A percentile compares a stretch with the other conserved stretches of the same genome.
Evolutionary conservation across 768 basidiomycete species (phyloP).

Genomic region (Mycena galopus): DNA sequence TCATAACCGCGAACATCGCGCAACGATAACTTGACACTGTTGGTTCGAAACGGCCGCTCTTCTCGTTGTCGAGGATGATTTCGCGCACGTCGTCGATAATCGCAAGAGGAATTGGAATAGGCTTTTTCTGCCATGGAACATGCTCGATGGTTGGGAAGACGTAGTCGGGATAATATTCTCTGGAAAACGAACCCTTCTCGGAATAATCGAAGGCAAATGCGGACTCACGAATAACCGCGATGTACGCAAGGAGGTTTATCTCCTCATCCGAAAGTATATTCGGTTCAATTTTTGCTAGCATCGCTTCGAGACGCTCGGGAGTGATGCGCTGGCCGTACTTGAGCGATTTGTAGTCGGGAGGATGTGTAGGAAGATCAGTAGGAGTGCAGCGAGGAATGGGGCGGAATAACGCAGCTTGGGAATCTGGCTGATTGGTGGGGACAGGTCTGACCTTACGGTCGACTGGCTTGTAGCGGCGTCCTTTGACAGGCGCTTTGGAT

Average conservation of each 20-base stretch:
- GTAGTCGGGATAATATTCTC: no score
- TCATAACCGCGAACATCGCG: conserved; percentile 42
- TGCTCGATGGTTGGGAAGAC: conserved; percentile 44
- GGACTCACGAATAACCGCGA: conserved; percentile 30
- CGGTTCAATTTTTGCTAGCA: conserved; percentile 33
- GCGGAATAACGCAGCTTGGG: no score
- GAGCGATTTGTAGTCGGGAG: conserved; percentile 24
- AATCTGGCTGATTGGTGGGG: background rate
- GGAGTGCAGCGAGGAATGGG: conserved; percentile 23
- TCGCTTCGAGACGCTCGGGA: conserved; percentile 22
- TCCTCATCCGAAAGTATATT: conserved; percentile 26
- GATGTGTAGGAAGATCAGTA: conserved; percentile 23
- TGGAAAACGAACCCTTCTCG: no score
- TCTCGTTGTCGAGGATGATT: no score
- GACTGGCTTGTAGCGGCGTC: conserved; percentile 2
- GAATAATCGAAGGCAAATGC: no score
- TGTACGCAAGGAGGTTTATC: conserved; percentile 30
- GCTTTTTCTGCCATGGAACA: conserved; percentile 39
- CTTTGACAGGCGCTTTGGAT: background rate
- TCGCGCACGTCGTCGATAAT: conserved; percentile 35
- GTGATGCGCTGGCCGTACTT: conserved; percentile 23
- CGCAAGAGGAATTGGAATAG: conserved; percentile 40
- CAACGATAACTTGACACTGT: no score
- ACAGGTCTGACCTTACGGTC: conserved; percentile 18
- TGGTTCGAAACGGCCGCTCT: no score